Evolutionary conservation across 2,329 filamentous ascomycete species (phyloP).

Genomic region (Pseudocercospora eumusae): DNA sequence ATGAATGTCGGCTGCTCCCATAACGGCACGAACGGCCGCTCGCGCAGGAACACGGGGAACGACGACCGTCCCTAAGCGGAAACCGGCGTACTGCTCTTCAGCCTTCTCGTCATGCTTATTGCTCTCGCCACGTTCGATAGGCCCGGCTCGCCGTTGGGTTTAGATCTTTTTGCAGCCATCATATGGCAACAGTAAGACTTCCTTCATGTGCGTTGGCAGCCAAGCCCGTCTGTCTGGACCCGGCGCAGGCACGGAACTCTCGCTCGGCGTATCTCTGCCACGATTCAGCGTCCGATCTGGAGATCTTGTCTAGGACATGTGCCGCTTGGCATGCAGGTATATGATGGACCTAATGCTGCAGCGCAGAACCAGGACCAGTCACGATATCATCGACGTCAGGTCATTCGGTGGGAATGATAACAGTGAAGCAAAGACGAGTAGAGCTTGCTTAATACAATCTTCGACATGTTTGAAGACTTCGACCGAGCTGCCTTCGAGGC

Average conservation of each 20-base stretch:
- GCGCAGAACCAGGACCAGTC: slow-evolving; percentile 4
- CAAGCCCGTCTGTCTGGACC: background rate
- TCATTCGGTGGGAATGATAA: background rate
- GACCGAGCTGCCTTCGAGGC: slow-evolving; percentile 19
- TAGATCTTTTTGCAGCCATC: background rate
- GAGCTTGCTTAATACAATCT: background rate
- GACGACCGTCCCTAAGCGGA: background rate
- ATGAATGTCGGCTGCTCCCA: background rate
- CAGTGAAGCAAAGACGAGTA: background rate
- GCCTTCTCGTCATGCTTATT: background rate
- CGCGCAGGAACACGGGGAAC: slow-evolving; percentile 1
- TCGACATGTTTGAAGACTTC: slow-evolving; percentile 19
- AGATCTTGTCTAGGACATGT: background rate
- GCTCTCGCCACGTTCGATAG: background rate
- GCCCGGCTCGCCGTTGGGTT: background rate
- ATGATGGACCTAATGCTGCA: slow-evolving; percentile 15
- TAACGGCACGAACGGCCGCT: background rate
- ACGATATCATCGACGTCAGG: slow-evolving; percentile 1
- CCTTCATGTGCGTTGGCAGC: background rate
- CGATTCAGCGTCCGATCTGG: slow-evolving; percentile 3
- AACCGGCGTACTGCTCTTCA: background rate
- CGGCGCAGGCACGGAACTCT: slow-evolving; percentile 7
- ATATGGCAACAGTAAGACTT: slow-evolving; percentile 1
- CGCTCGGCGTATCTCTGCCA: background rate
- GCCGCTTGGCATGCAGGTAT: slow-evolving; percentile 8